These are phyloP conservation scores for Fraxinus platypoda DNA, from an alignment of 305 asterid genomes.

Conservation along the genomic window DNA sequence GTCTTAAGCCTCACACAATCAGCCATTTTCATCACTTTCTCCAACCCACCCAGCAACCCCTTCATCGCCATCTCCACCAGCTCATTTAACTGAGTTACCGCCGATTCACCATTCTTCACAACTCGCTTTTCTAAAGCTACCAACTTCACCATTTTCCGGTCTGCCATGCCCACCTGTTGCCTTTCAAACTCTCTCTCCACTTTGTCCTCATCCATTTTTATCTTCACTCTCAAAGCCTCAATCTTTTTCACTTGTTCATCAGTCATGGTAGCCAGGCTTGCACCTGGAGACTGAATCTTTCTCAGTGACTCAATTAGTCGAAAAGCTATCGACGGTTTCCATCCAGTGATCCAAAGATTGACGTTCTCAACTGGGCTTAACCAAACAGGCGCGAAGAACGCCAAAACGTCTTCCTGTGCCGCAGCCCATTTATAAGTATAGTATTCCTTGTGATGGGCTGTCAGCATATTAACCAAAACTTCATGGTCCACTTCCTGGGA, in stretches of 20 bases:
- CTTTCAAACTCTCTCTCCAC: constrained; percentile 77
- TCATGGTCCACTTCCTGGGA: constrained; percentile 3
- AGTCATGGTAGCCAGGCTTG: constrained; percentile 22
- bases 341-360: constrained; percentile 59
- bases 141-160: constrained; percentile 50
- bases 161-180: constrained; percentile 62
- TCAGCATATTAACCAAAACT: constrained; percentile 39
- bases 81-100: constrained; percentile 22
- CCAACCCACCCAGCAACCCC: constrained; percentile 42
- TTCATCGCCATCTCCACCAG: constrained; percentile 45
- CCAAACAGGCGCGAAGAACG: constrained; percentile 58
- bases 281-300: constrained; percentile 5
- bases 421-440: constrained; percentile 58
- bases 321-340: constrained; percentile 64
- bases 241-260: constrained; percentile 45
- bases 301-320: constrained; percentile 42
- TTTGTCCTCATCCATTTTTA: constrained; percentile 49
- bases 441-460: constrained; percentile 60
- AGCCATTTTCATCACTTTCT: constrained; percentile 70
- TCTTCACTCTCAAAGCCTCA: constrained; percentile 36
- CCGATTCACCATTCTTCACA: background rate
- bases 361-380: constrained; percentile 52
- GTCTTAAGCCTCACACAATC: constrained; percentile 71
- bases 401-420: constrained; percentile 52
- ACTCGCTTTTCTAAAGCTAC: constrained; percentile 25